phyloP scores from a whole-genome alignment of 306 rosid species.

The Phaseolus lunatus region DNA sequence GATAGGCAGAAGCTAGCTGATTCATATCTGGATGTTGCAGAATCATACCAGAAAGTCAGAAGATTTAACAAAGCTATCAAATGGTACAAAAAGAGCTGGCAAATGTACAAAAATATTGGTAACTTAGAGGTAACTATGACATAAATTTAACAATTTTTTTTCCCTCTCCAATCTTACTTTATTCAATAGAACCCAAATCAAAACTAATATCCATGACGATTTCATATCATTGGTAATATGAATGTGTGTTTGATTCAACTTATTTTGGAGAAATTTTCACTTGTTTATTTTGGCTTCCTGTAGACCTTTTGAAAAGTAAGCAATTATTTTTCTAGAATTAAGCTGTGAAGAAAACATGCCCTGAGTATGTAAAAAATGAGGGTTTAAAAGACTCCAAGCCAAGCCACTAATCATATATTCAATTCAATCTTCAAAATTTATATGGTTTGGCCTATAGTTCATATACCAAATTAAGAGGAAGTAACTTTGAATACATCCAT shows the following conservation, averaged over 20 bases:
- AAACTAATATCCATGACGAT: constrained; percentile 19
- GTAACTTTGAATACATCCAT: constrained; percentile 6
- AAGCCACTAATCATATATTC: background rate
- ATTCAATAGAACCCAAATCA: constrained; percentile 22
- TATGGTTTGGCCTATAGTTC: background rate
- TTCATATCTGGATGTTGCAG: constrained; percentile 74
- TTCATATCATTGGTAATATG: constrained; percentile 5
- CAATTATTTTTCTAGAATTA: background rate
- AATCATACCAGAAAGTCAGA: constrained; percentile 82
- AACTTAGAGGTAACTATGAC: constrained; percentile 72
- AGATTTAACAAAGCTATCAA: constrained; percentile 72
- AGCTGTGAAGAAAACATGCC: background rate
- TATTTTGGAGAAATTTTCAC: background rate
- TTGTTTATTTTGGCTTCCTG: background rate
- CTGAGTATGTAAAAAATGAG: constrained; percentile 5
- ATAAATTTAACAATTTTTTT: constrained; percentile 21
- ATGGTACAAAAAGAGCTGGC: constrained; percentile 88
- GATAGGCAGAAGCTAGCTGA: constrained; percentile 82
- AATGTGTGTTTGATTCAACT: background rate
- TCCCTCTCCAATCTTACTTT: constrained; percentile 11
- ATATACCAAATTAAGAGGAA: background rate
- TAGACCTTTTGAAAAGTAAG: background rate
- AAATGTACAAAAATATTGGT: constrained; percentile 68
- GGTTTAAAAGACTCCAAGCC: constrained; percentile 10
- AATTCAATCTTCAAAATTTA: background rate